A percentile compares a stretch with the other conserved stretches of the same genome.
Conservation (phyloP, 208 protist genomes). For the Blechomonas ayalai region DNA sequence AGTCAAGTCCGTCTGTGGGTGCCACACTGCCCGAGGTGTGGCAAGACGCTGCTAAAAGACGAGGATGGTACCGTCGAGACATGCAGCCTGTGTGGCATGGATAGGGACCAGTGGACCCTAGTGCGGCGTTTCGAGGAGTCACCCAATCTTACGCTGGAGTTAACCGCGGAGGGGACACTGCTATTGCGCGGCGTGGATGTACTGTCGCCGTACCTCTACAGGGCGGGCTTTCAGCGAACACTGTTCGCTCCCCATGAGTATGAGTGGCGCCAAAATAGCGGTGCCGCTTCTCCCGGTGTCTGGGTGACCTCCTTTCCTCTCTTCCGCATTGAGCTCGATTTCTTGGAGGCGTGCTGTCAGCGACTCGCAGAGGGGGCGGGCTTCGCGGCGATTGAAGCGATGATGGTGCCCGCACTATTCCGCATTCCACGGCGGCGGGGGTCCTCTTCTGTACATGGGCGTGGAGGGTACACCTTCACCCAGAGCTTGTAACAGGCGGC, state of each 20-base stretch:
- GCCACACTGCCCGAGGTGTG: constrained; percentile 59
- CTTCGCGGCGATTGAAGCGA: constrained; percentile 30
- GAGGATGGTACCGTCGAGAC: constrained; percentile 29
- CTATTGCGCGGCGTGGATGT: constrained; percentile 65
- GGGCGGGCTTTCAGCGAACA: constrained; percentile 70
- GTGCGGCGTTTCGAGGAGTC: constrained; percentile 55
- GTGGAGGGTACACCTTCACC: no score
- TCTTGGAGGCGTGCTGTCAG: constrained; percentile 79
- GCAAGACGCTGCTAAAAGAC: constrained; percentile 36
- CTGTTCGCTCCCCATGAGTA: constrained; percentile 16
- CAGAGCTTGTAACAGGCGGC: no score
- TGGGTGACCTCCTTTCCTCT: constrained; percentile 58
- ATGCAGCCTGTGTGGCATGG: constrained; percentile 38
- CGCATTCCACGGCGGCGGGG: constrained; percentile 60
- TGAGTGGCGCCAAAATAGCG: constrained; percentile 14
- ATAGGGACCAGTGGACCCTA: constrained; percentile 35
- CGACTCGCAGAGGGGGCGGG: constrained; percentile 38
- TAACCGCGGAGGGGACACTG: constrained; percentile 66
- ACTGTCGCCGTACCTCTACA: constrained; percentile 51
- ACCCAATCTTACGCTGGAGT: constrained; percentile 55
- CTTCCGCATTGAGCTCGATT: constrained; percentile 75
- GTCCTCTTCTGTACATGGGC: neutral
- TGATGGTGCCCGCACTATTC: constrained; percentile 63
- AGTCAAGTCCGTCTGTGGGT: constrained; percentile 70
- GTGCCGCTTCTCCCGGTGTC: constrained; percentile 23